Evolutionary conservation across 371 early-diverging fungal genomes (phyloP), one percentile per base, ranked within the genome.

Genomic region (Zychaea mexicana): DNA sequence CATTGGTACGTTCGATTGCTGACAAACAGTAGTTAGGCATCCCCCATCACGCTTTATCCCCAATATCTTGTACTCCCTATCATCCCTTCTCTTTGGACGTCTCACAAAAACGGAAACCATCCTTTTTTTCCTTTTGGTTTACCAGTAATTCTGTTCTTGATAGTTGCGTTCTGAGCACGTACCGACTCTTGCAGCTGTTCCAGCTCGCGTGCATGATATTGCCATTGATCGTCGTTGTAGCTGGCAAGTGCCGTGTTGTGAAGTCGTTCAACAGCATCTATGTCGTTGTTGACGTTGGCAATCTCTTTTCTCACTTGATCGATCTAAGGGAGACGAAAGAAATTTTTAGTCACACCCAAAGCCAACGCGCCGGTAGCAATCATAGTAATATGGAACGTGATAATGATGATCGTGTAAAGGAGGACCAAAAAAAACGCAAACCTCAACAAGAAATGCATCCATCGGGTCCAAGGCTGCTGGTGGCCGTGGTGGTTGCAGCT

Each of bases 141-240:
- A 73, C 76, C 74, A 66, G 69, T 68, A 24, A 81, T 66, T 9
- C 67, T 52, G 24, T 52, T 62, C 64, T 74, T 81, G 21, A 78
- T 67, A 24, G 28, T 57, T 17, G 42, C 26, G 24, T 78, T 81
- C 26, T 60, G 59, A 46, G 68, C 60, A 56, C 74, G 76, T 22
- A 76, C 74, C 2, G 65, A 62, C 7, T 53, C 28, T 39, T 78
- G 76, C 9, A 74, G 49, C 5, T 57, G 47, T 30, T 78, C 77
- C 17, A 81, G 62, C 5, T 81, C 69, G 4, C 39, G 46, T 3
- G 77, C 62, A 0, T 66, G 57, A 46, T 71, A 65, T 52, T 57
- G 66, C 27, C 73, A 73, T 57, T 76, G 78, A n/a, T 71, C 69
- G 15, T 78, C 78, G 52, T 76, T 80, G 24, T 65, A 70, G 28